Evolutionary conservation across 345 rosid species (phyloP), one percentile per base, ranked within the genome.

Genomic region (Iberis pinnata): DNA sequence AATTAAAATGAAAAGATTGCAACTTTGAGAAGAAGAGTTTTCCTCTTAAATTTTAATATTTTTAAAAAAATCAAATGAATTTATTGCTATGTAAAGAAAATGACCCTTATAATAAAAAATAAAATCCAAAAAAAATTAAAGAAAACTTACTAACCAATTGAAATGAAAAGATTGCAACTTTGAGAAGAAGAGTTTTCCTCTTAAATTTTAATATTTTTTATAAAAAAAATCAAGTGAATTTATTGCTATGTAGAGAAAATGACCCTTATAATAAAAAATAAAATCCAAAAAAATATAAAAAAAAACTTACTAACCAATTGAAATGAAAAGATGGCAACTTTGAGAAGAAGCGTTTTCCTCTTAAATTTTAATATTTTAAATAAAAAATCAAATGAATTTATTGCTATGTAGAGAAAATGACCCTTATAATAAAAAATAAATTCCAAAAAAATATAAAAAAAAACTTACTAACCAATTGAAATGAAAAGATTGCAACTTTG

Each of bases 221-320:
- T n/a, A n/a, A n/a, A 26, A 51, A 51, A 25, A 11, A n/a, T 18
- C 6, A 35, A 59, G 22, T 60, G 56, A 47, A 67, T 60, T 53
- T 46, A 67, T 54, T 68, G 72, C 67, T 60, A 47, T 4, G 51
- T 31, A 63, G 56, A 48, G 37, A 73, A 68, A 75, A 76, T 49
- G 64, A 59, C 73, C 42, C 59, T 51, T 71, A 60, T 61, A 4
- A 67, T 53, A 17, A 9, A 44, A 29, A 25, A 13, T 40, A 42
- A 29, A 40, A 45, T n/a, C n/a, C n/a, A 26, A 60, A 43, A 14
- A 19, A n/a, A 38, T 27, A 45, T 16, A 36, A 36, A 36, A 36
- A 25, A 49, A 66, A 58, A 74, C 77, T 63, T 73, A 65, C 72
- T 66, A 49, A 67, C 70, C 60, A 62, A 48, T n/a, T 65, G 53